Conservation (phyloP, 2,329 filamentous ascomycete species). For the Intubia oerlemansii region DNA sequence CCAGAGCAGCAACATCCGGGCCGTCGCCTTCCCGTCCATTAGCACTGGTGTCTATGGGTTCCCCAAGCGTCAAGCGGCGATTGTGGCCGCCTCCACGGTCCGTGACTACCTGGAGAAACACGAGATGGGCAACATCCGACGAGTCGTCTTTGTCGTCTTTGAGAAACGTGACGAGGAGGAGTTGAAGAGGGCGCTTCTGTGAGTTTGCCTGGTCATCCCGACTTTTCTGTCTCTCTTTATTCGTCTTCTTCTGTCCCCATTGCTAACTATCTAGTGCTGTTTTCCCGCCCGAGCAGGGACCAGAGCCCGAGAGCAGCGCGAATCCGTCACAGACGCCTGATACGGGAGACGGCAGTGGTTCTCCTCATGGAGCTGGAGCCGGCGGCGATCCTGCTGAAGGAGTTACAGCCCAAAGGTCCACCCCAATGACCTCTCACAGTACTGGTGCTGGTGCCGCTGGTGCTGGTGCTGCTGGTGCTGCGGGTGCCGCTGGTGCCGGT, state of each 20-base stretch:
- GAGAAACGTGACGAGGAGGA: constrained; percentile 52
- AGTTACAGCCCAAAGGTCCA: too few relatives aligned
- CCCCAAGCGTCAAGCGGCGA: constrained; percentile 50
- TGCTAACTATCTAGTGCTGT: neutral
- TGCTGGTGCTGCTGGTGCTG: too few relatives aligned
- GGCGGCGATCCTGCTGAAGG: too few relatives aligned
- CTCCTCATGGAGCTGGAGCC: too few relatives aligned
- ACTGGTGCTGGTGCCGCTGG: too few relatives aligned
- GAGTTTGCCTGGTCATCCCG: too few relatives aligned
- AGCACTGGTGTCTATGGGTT: constrained; percentile 87
- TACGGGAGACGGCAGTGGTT: too few relatives aligned
- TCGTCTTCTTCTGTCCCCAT: neutral
- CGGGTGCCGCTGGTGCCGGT: too few relatives aligned
- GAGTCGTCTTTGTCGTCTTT: constrained; percentile 74
- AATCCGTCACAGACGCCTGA: too few relatives aligned
- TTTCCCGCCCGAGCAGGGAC: neutral
- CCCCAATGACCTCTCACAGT: too few relatives aligned
- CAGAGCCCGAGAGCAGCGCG: neutral
- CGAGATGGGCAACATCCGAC: constrained; percentile 33
- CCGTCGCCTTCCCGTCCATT: constrained; percentile 63
- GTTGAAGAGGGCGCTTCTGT: constrained; percentile 57
- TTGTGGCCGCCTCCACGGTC: constrained; percentile 42
- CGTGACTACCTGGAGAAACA: constrained; percentile 29
- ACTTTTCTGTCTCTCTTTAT: neutral
- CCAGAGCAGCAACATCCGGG: constrained; percentile 39